A percentile compares a stretch with the other conserved stretches of the same genome.
Evolutionary conservation across 1,139 yeast genomes (phyloP).

Genomic region (Candida neerlandica): DNA sequence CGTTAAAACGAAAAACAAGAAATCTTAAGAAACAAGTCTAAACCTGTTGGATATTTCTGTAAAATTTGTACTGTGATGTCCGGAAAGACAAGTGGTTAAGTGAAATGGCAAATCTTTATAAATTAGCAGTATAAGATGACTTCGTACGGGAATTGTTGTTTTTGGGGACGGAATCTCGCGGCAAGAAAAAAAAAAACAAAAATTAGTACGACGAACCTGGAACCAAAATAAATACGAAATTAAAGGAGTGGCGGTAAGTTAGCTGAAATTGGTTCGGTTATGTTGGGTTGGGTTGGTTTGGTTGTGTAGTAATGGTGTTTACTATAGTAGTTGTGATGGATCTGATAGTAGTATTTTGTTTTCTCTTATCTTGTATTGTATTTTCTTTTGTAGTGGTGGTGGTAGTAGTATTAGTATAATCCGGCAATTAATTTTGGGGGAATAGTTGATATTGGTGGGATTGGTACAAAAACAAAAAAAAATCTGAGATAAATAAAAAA

Average conservation of each 20-base stretch:
- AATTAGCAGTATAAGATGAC: no score
- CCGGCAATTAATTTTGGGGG: background rate
- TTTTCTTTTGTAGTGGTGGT: no score
- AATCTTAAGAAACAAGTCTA: no score
- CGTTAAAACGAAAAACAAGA: no score
- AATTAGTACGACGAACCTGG: background rate
- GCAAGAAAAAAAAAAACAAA: background rate
- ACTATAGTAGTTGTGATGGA: background rate
- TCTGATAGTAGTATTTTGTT: no score
- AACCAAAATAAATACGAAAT: background rate
- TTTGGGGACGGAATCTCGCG: background rate
- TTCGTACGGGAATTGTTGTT: background rate
- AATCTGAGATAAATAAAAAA: background rate
- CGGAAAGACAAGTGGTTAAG: no score
- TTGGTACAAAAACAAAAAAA: background rate
- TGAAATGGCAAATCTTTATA: no score
- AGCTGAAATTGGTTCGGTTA: background rate
- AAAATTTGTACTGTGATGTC: no score
- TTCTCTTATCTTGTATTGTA: no score
- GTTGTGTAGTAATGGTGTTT: no score
- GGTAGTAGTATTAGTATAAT: no score
- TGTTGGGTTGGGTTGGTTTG: background rate
- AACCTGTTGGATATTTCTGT: no score
- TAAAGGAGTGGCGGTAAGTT: constrained; percentile 1
- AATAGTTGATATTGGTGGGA: background rate